A percentile compares a stretch with the other conserved stretches of the same genome.
These are phyloP conservation scores for Elaeis guineensis DNA, from an alignment of 176 grass and related monocot species.

Conservation along the genomic window DNA sequence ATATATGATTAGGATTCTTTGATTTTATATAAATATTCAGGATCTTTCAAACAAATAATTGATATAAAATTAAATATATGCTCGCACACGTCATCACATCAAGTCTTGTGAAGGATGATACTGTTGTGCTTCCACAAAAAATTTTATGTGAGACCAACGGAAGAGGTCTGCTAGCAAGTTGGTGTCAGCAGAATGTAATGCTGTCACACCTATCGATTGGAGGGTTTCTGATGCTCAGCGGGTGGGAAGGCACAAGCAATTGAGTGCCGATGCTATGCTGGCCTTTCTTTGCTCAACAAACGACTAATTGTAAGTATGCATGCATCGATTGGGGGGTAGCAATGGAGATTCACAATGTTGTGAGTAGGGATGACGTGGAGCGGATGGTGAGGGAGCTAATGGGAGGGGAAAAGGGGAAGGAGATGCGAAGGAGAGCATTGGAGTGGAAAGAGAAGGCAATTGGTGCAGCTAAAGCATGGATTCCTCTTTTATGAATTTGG, in stretches of 20 bases:
- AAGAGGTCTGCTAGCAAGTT: too few species aligned
- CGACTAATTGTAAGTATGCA: conserved; percentile 13
- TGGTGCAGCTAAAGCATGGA: neutral
- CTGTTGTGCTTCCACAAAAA: neutral
- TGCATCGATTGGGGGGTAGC: conserved; percentile 2
- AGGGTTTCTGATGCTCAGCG: too few species aligned
- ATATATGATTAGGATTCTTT: too few species aligned
- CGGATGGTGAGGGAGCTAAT: conserved; percentile 4
- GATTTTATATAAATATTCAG: too few species aligned
- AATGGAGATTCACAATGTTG: conserved; percentile 12
- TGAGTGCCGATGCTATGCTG: neutral
- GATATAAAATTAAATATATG: too few species aligned
- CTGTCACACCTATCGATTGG: too few species aligned
- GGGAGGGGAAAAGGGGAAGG: conserved; percentile 8
- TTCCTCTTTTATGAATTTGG: neutral
- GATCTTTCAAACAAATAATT: too few species aligned
- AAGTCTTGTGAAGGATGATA: neutral
- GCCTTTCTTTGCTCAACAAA: conserved; percentile 14
- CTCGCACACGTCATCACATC: too few species aligned
- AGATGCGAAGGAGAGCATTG: conserved; percentile 2
- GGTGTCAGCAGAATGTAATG: too few species aligned
- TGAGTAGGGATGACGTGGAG: conserved; percentile 5
- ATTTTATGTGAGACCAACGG: too few species aligned
- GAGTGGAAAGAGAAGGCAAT: conserved; percentile 1
- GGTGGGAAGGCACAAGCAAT: too few species aligned